phyloP scores from a whole-genome alignment of 768 basidiomycete genomes.

The Tricholoma furcatifolium region DNA sequence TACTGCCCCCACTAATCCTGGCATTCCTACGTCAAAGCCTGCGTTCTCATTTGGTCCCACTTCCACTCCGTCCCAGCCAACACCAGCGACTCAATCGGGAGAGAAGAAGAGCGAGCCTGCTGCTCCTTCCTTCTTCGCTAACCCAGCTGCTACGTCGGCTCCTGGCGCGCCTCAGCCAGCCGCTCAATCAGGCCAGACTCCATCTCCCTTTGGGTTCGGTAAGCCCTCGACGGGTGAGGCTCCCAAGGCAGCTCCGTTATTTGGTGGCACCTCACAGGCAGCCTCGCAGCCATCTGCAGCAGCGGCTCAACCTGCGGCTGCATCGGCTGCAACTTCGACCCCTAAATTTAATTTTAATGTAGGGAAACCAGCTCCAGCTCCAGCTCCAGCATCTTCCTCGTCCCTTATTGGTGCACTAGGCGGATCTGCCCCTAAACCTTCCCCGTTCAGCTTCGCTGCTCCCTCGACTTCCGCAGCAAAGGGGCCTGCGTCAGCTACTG shows the following conservation, averaged over 20 bases:
- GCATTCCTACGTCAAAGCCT: constrained; percentile 9
- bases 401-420: constrained; percentile 21
- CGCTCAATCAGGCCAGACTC: constrained; percentile 3
- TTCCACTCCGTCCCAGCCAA: constrained; percentile 10
- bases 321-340: constrained; percentile 25
- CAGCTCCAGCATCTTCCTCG: constrained; percentile 15
- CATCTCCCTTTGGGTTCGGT: constrained; percentile 18
- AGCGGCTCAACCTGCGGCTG: constrained; percentile 15
- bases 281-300: constrained; percentile 18
- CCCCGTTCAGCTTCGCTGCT: constrained; percentile 23
- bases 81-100: constrained; percentile 6
- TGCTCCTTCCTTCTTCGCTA: constrained; percentile 20
- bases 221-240: constrained; percentile 17
- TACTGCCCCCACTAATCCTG: not conserved
- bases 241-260: constrained; percentile 20
- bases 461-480: constrained; percentile 14
- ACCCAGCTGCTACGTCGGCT: constrained; percentile 14
- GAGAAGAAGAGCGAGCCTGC: constrained; percentile 12
- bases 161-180: constrained; percentile 15
- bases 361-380: constrained; percentile 11
- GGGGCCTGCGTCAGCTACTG: not conserved
- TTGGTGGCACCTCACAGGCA: constrained; percentile 20
- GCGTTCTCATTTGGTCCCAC: constrained; percentile 13
- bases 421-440: constrained; percentile 21
- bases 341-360: constrained; percentile 41